Base-by-base conservation (phyloP, 495 filamentous ascomycete genomes). In the Choiromyces venosus region DNA sequence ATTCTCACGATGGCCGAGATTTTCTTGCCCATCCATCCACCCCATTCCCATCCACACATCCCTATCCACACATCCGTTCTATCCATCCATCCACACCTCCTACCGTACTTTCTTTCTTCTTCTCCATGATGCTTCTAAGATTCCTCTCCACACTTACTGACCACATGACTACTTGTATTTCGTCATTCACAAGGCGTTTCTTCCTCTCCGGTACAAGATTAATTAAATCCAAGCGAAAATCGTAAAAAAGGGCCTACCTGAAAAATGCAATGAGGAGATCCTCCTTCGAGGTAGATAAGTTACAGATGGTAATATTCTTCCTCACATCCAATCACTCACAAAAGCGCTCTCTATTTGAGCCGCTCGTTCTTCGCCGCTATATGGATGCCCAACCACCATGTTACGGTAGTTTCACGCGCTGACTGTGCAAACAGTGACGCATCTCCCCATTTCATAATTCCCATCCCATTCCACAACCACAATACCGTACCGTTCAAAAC, bases 81-180 rank as follows among this genome's bases (percentile, higher is more conserved):
- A 40, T 10, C 39, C 9, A 56, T 56, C 46, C 46, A 56, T 19
- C 46, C 52, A 61, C 52, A 61, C 52, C 9, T 25, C n/a, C n/a
- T n/a, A n/a, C n/a, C n/a, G n/a, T n/a, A n/a, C 52, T 29, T 56
- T 10, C 29, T 21, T n/a, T 21, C 3, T 46, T 46, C 21, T 52
- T 52, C 44, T 52, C 16, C 52, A 29, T 29, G n/a, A 25, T 29
- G 10, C 44, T 1, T n/a, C 44, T 18, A n/a, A 52, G 44, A 52
- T 61, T n/a, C n/a, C 52, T 61, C 25, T 61, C 52, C 52, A 61
- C 52, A 61, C 52, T 29, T 61, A 29, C 29, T 25, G 52, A 61
- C 52, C 52, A 61, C 52, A 61, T 61, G 52, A 61, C 52, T 61
- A n/a, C n/a, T n/a, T n/a, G n/a, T n/a, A 29, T 61, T 61, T 61